Evolutionary conservation across 306 rosid genomes (phyloP), one percentile per base, ranked within the genome.

Genomic region (Sphenostylis stenocarpa): DNA sequence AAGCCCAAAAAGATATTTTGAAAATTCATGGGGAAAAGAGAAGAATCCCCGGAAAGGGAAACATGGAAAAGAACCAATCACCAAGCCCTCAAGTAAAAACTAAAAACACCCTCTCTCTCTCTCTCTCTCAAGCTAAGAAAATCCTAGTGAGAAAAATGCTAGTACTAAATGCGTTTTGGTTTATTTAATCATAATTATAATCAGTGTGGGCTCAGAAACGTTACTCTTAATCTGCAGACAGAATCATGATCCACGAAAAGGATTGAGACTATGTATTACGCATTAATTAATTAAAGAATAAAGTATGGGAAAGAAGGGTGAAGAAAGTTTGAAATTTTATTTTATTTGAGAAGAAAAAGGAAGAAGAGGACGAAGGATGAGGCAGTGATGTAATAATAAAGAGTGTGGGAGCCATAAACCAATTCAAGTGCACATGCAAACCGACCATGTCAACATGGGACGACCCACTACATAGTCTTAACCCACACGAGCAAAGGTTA

Each of bases 1-100:
- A 91, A 86, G 86, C 93, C 93, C 95, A 86, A 89, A 85, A 82
- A 78, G 86, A 82, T 83, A 65, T 84, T 80, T 83, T 80, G 83
- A 67, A 88, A 85, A 63, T 75, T 87, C 83, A 80, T 82, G 83
- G 89, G 89, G 80, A 86, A 82, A 72, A 21, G 83, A 60, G 86
- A 80, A 78, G 84, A 83, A 81, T 82, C 80, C 84, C 78, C 73
- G 57, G 56, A 83, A 80, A 79, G 82, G 78, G 86, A 44, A 78
- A 64, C 85, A 84, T 31, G 70, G 72, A 80, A 68, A 78, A 38
- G 75, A 89, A 88, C 81, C 90, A 81, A 86, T 71, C 74, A 81
- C 76, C 76, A 66, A 79, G 73, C 33, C 57, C 64, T 36, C 80
- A 8, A 56, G 67, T 58, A 60, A 77, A 62, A 74, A 60, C 67